Conservation (phyloP, 1,139 yeast species). For the Hyphopichia burtonii region DNA sequence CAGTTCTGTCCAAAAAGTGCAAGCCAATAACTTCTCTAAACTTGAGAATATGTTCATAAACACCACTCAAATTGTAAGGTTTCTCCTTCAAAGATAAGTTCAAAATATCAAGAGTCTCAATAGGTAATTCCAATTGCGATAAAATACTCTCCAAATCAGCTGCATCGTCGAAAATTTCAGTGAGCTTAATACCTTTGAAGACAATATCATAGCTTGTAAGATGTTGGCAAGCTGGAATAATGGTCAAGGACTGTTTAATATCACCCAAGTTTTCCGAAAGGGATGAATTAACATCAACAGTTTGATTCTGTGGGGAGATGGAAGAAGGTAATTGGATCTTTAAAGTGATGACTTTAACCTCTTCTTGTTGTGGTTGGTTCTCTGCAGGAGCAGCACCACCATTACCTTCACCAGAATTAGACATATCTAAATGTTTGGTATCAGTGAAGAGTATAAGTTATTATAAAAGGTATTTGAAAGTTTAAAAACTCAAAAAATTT, state of each 20-base stretch:
- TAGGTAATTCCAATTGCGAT: conserved; percentile 20
- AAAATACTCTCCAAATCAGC: conserved; percentile 31
- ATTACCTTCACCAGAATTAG: conserved; percentile 1
- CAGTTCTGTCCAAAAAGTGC: conserved; percentile 37
- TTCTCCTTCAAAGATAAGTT: conserved; percentile 27
- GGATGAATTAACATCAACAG: conserved; percentile 33
- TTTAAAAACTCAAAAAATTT: too few species aligned
- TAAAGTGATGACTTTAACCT: conserved; percentile 23
- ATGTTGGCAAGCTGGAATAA: conserved; percentile 55
- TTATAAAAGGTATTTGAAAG: too few species aligned
- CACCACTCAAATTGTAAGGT: conserved; percentile 38
- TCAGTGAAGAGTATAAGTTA: neutral
- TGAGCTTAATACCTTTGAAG: conserved; percentile 34
- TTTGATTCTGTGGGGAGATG: conserved; percentile 18
- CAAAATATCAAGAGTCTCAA: conserved; percentile 15
- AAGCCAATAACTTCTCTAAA: conserved; percentile 47
- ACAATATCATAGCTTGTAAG: conserved; percentile 59
- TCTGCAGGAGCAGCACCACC: conserved; percentile 8
- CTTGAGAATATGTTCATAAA: conserved; percentile 40
- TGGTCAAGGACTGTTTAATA: conserved; percentile 55
- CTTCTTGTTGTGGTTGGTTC: conserved; percentile 5
- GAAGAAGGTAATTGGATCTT: conserved; percentile 33
- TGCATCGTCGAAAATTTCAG: conserved; percentile 32
- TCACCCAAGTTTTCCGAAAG: conserved; percentile 54
- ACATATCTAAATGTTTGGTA: neutral